Base-by-base conservation (phyloP, 2,329 filamentous ascomycete species). In the Bertia moriformis region DNA sequence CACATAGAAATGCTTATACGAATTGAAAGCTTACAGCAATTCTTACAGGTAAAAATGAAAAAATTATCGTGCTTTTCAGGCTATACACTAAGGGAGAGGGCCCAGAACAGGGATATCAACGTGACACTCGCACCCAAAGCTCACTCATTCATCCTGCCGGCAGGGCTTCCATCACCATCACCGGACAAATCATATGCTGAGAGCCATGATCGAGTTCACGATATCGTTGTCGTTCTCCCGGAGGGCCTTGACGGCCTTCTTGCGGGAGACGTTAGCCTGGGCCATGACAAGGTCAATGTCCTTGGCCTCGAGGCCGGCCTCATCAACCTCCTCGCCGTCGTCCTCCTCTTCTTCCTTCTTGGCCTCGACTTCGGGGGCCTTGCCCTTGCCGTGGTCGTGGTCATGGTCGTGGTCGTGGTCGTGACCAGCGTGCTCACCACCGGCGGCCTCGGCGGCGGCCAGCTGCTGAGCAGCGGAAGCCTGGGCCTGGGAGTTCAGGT, bases 201-300 rank as follows among this genome's bases (percentile, higher is more conserved):
- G 69, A 51, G 89, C 88, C 91, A 98, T 98, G 70, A 98, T 98
- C 54, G 91, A 95, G 75, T 98, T 98, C 72, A 98, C 91, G 69
- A 98, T 98, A 61, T 98, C 91, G 58, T 96, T 95, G 69, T 96
- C 89, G 61, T 98, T 98, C 72, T 96, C 91, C 72, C 87, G 88
- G 59, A 98, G 74, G 41, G 93, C 91, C 71, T 96, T 98, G 70
- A 98, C 78, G 45, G 91, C 91, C 78, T 96, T 96, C 71, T 93
- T 95, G 63, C 91, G 78, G 53, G 86, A 94, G 54, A 98, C 93
- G 56, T 72, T 91, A 53, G 91, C 91, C 68, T 98, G 89, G 52
- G 84, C 86, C 86, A 96, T 95, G 63, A 98, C 91, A 43, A 98
- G 77, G 67, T 98, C 91, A 57, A 98, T 98, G 62, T 98, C 93